phyloP scores from a whole-genome alignment of 2,329 filamentous ascomycete genomes.

The Xylariaceae sp. region DNA sequence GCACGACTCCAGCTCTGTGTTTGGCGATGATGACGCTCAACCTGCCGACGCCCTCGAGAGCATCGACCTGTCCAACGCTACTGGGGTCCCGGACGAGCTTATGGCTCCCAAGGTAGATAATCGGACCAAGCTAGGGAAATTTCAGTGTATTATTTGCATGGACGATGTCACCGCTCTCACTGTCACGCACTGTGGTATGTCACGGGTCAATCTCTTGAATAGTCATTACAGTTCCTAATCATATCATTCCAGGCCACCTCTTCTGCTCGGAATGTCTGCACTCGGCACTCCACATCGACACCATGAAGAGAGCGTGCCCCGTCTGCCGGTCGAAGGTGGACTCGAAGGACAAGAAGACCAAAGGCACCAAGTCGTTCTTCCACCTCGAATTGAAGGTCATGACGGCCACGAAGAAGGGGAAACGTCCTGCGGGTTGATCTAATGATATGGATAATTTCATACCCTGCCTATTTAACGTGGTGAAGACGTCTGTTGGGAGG shows the following conservation, averaged over 20 bases:
- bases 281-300: slow-evolving; percentile 53
- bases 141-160: slow-evolving; percentile 67
- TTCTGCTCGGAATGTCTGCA: slow-evolving; percentile 62
- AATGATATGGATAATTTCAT: too few species aligned
- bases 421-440: slow-evolving; percentile 29
- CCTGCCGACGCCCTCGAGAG: slow-evolving; percentile 16
- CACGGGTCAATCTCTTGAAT: too few species aligned
- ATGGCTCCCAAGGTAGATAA: slow-evolving; percentile 43
- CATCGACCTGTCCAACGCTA: slow-evolving; percentile 39
- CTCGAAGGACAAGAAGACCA: slow-evolving; percentile 35
- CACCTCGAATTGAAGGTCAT: slow-evolving; percentile 60
- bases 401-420: slow-evolving; percentile 51
- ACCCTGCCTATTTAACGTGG: slow-evolving; percentile 12
- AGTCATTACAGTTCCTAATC: too few species aligned
- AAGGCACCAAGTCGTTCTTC: slow-evolving; percentile 47
- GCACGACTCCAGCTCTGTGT: slow-evolving; percentile 18
- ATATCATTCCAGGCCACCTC: slow-evolving; percentile 50
- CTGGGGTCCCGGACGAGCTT: slow-evolving; percentile 40
- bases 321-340: slow-evolving; percentile 60
- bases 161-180: slow-evolving; percentile 55
- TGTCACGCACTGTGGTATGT: slow-evolving; percentile 63
- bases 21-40: slow-evolving; percentile 20
- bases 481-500: slow-evolving; percentile 16
- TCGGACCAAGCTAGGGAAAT: slow-evolving; percentile 47
- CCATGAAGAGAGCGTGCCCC: slow-evolving; percentile 54